Evolutionary conservation across 495 filamentous ascomycete genomes (phyloP), one percentile per base, ranked within the genome.

Genomic region (Penicillium nucicola): DNA sequence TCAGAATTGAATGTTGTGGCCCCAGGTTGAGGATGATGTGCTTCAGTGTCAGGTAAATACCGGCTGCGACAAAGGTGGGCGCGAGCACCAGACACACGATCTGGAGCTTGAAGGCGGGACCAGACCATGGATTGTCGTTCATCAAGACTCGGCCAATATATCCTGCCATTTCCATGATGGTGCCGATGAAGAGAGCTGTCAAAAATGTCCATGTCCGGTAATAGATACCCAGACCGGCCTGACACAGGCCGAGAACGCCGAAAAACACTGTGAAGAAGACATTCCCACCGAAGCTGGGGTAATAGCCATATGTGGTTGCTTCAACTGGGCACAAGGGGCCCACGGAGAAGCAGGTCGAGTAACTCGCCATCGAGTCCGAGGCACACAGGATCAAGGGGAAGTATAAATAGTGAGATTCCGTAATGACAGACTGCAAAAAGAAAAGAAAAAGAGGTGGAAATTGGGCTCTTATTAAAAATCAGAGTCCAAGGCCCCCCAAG

Each of bases 1-100:
- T 75, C 9, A 87, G 55, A 47, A 69, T 72, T 9, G 83, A 85
- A 48, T 82, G 72, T 22, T 65, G 48, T 11, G 80, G 68, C 50
- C 77, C 77, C 33, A 87, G 66, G 25, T 71, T 64, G 14, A 86
- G 67, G 48, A 83, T 75, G 44, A 83, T 66, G 59, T 86, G 82
- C 60, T 87, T 87, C 31, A 87, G 77, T 2, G 82, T 85, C 3
- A 87, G 73, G 63, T 88, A 88, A 56, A 87, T 74, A 44, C 79
- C 79, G 10, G 83, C 80, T 34, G 84, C 79, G 58, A 87, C 63
- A 31, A 87, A 81, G 20, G 83, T 84, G 0, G 85, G 85, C 4
- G 78, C 80, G 4, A 87, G 76, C 46, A 86, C 80, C 56, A 88
- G 72, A 60, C 82, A 82, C 61, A 80, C 78, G 55, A 88, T 86